Evolutionary conservation across 441 rosid species (phyloP).

Genomic region (Daphne laureola): DNA sequence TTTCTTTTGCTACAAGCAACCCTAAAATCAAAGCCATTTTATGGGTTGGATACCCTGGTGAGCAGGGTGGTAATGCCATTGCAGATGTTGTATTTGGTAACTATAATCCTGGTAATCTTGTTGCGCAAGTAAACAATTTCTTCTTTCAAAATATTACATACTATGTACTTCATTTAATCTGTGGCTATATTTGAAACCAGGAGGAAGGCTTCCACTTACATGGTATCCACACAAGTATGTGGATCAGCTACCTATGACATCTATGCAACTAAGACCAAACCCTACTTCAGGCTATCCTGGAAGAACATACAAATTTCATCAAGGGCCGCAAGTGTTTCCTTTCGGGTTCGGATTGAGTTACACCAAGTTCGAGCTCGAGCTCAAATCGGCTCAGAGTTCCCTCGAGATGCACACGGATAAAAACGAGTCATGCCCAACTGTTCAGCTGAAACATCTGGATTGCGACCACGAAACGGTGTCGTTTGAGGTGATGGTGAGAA

Average conservation of each 20-base stretch:
- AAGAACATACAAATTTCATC: conserved; percentile 22
- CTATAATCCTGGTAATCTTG: conserved; percentile 38
- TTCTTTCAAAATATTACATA: no score
- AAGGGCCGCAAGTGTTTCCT: conserved; percentile 21
- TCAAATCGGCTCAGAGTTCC: neutral
- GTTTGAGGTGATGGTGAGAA: conserved; percentile 13
- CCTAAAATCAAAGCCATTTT: conserved; percentile 23
- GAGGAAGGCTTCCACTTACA: conserved; percentile 25
- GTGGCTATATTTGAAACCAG: neutral
- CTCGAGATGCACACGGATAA: neutral
- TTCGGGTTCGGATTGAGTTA: conserved; percentile 25
- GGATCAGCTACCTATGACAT: conserved; percentile 22
- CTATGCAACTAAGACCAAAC: conserved; percentile 17
- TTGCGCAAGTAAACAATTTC: no score
- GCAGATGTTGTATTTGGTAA: conserved; percentile 45
- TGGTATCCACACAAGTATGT: conserved; percentile 14
- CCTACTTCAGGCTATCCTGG: conserved; percentile 19
- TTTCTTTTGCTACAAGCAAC: conserved; percentile 25
- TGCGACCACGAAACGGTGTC: neutral
- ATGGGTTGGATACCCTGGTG: conserved; percentile 55
- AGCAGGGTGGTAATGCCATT: conserved; percentile 46
- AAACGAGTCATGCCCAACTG: conserved; percentile 10
- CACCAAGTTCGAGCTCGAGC: conserved; percentile 13
- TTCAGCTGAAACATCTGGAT: neutral
- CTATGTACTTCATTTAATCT: conserved; percentile 3